phyloP scores from a whole-genome alignment of 306 rosid species.

The Cicer chorassanicum region DNA sequence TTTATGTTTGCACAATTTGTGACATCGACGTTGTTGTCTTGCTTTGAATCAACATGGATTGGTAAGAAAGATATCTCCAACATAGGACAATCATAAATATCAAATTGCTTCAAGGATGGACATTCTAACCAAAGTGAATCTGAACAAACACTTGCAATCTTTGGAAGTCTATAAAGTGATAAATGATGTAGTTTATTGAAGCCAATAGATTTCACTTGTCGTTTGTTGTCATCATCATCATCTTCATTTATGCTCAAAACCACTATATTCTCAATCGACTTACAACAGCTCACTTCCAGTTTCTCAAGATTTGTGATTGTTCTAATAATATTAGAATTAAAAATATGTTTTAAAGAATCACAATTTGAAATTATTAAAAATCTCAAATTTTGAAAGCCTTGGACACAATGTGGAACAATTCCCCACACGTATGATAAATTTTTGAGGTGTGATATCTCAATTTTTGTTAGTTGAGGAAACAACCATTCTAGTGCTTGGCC shows the following conservation, averaged over 20 bases:
- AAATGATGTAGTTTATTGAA: neutral
- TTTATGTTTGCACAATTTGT: no score
- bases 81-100: neutral
- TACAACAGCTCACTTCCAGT: fast-evolving
- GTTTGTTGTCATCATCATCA: neutral
- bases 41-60: neutral
- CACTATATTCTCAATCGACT: neutral
- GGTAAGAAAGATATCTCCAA: neutral
- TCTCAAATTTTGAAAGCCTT: constrained; percentile 22
- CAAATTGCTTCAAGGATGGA: neutral
- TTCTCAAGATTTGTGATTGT: neutral
- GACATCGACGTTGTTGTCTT: neutral
- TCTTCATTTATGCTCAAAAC: neutral
- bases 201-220: neutral
- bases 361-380: neutral
- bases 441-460: neutral
- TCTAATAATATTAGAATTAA: neutral
- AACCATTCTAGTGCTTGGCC: neutral
- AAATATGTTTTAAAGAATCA: constrained; percentile 1
- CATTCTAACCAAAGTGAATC: neutral
- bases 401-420: neutral
- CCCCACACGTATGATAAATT: constrained; percentile 5
- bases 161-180: neutral
- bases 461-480: constrained; percentile 6
- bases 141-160: neutral